These are phyloP conservation scores for Pittosporum tobira DNA, from an alignment of 129 eudicot genomes.

Conservation along the genomic window DNA sequence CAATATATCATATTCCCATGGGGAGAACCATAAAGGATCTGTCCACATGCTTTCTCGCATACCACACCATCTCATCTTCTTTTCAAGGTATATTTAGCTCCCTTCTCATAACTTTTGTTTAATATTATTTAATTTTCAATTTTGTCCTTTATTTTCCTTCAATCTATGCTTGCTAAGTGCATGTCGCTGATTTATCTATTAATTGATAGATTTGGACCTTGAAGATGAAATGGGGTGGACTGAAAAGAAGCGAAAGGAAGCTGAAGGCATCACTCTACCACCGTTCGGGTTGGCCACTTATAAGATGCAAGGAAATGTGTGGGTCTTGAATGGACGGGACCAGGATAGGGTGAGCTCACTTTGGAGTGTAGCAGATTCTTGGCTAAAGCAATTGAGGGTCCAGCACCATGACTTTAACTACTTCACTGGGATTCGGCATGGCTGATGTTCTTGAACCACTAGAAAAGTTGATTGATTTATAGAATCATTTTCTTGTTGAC, in stretches of 20 bases:
- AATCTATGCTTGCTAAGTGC: slow-evolving; percentile 2
- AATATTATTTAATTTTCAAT: background rate
- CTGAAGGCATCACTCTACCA: slow-evolving; percentile 49
- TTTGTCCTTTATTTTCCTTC: background rate
- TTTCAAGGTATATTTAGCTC: slow-evolving; percentile 61
- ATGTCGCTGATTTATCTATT: background rate
- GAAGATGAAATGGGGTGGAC: slow-evolving; percentile 35
- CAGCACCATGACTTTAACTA: slow-evolving; percentile 90
- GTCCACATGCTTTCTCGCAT: slow-evolving; percentile 86
- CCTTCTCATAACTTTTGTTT: background rate
- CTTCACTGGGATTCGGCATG: slow-evolving; percentile 53
- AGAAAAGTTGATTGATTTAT: slow-evolving; percentile 5
- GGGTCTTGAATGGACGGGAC: slow-evolving; percentile 73
- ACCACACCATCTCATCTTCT: slow-evolving; percentile 95
- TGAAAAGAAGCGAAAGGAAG: slow-evolving; percentile 35
- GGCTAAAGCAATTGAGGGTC: slow-evolving; percentile 82
- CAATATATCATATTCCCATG: slow-evolving; percentile 95
- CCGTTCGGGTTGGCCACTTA: slow-evolving; percentile 87
- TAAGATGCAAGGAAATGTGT: slow-evolving; percentile 81
- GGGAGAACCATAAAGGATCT: slow-evolving; percentile 86
- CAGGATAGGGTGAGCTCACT: slow-evolving; percentile 53
- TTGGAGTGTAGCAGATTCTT: slow-evolving; percentile 77
- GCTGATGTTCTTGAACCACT: slow-evolving; percentile 18
- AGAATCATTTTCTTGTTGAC: slow-evolving; percentile 9
- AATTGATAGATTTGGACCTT: slow-evolving; percentile 39